A percentile compares a stretch with the other conserved stretches of the same genome.
Evolutionary conservation across 371 early-diverging fungal genomes (phyloP).

Genomic region (Syncephalastrum monosporum): DNA sequence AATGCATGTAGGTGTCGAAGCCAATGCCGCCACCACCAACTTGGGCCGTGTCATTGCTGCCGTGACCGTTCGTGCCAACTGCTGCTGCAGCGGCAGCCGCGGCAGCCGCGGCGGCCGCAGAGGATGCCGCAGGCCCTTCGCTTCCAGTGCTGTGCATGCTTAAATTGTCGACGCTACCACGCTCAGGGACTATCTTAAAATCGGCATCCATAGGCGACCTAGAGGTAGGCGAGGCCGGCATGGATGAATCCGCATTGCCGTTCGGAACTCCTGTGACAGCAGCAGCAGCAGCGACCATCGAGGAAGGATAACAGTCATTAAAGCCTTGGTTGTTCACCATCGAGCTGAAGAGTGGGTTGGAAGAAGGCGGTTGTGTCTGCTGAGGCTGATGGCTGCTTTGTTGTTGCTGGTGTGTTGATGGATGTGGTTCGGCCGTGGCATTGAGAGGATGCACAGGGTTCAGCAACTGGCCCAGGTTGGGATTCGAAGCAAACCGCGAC

Average conservation of each 20-base stretch:
- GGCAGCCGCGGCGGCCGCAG: neutral
- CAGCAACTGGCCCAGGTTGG: conserved; percentile 38
- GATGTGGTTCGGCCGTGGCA: conserved; percentile 1
- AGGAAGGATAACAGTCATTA: too few species aligned
- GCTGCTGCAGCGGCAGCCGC: too few species aligned
- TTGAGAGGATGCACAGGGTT: conserved; percentile 41
- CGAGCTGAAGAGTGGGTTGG: too few species aligned
- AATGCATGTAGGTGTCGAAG: conserved; percentile 16
- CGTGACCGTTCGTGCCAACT: neutral
- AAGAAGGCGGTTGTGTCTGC: neutral
- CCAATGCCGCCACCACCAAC: conserved; percentile 14
- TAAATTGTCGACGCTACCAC: too few species aligned
- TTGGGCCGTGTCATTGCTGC: neutral
- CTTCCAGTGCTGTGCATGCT: conserved; percentile 4
- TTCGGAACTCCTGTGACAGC: too few species aligned
- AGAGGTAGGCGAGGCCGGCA: too few species aligned
- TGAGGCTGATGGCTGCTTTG: neutral
- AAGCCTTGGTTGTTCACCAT: too few species aligned
- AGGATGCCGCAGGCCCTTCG: neutral
- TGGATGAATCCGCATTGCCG: too few species aligned
- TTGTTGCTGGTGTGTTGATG: conserved; percentile 6
- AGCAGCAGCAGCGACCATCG: too few species aligned
- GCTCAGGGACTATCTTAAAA: too few species aligned
- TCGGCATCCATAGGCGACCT: too few species aligned
- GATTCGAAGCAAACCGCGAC: conserved; percentile 26